Evolutionary conservation across 371 early-diverging fungal genomes (phyloP).

Genomic region (Syncephalastrum contaminatum): DNA sequence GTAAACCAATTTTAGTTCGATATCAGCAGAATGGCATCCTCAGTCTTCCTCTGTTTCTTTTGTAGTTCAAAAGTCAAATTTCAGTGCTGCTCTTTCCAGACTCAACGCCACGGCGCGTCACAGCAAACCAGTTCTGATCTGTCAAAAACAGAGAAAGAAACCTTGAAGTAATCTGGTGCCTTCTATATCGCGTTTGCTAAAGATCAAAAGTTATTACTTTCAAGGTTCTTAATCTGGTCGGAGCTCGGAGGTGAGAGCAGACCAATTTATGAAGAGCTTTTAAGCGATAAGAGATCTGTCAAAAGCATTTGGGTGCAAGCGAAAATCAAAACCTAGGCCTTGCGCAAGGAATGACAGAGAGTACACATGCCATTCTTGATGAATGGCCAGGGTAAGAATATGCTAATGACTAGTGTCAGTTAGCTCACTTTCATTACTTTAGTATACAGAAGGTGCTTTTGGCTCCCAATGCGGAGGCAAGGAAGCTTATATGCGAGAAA

Average conservation of each 20-base stretch:
- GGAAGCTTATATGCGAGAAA: conserved; percentile 6
- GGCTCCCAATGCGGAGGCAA: neutral
- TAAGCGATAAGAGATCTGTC: neutral
- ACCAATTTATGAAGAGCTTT: conserved; percentile 4
- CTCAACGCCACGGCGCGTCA: too few species aligned
- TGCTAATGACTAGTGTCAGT: neutral
- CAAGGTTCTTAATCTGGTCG: conserved; percentile 7
- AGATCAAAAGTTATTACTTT: conserved; percentile 5
- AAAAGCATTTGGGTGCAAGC: neutral
- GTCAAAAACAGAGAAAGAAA: neutral
- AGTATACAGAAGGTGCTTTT: conserved; percentile 1
- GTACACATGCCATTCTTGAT: too few species aligned
- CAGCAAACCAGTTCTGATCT: too few species aligned
- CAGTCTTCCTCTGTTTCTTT: too few species aligned
- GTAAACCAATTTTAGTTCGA: too few species aligned
- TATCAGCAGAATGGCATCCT: too few species aligned
- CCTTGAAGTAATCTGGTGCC: conserved; percentile 4
- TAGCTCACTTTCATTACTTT: neutral
- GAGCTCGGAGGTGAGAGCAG: neutral
- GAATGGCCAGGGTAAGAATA: too few species aligned
- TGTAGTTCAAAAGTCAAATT: too few species aligned
- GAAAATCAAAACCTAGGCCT: too few species aligned
- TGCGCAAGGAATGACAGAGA: too few species aligned
- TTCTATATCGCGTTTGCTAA: conserved; percentile 3
- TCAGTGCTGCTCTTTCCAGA: too few species aligned